These are phyloP conservation scores for Termitomyces eurrhizus DNA, from an alignment of 768 basidiomycete genomes.

Conservation along the genomic window DNA sequence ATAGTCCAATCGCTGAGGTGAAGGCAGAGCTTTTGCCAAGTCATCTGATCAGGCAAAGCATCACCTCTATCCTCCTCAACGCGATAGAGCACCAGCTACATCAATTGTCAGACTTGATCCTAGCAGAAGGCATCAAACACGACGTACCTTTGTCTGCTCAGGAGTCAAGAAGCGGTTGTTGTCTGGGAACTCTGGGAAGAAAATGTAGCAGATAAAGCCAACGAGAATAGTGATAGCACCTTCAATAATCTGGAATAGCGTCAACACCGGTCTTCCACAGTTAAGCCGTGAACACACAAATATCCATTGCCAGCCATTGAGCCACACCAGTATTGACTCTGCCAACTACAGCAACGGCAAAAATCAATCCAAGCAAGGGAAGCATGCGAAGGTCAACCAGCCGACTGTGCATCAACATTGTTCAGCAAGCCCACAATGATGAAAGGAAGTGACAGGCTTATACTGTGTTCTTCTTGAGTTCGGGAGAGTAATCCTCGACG, in stretches of 20 bases:
- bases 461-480: not conserved
- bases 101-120: not conserved
- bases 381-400: constrained; percentile 30
- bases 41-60: constrained; percentile 31
- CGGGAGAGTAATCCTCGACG: not conserved
- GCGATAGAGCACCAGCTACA: constrained; percentile 23
- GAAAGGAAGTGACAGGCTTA: not conserved
- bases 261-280: not conserved
- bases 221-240: constrained; percentile 22
- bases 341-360: constrained; percentile 30
- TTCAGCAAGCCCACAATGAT: not conserved
- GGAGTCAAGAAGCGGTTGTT: too few species aligned
- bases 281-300: constrained; percentile 17
- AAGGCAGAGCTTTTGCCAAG: constrained; percentile 19
- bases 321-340: constrained; percentile 30
- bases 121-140: too few species aligned
- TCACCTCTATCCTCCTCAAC: constrained; percentile 34
- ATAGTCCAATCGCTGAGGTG: too few species aligned
- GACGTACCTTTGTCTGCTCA: too few species aligned
- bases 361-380: constrained; percentile 29
- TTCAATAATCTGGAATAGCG: constrained; percentile 22
- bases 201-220: constrained; percentile 18
- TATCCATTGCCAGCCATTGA: constrained; percentile 12
- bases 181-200: constrained; percentile 18
- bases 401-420: constrained; percentile 17